A percentile compares a stretch with the other conserved stretches of the same genome.
Evolutionary conservation across 306 rosid species (phyloP).

Genomic region (Glycyrrhiza uralensis): DNA sequence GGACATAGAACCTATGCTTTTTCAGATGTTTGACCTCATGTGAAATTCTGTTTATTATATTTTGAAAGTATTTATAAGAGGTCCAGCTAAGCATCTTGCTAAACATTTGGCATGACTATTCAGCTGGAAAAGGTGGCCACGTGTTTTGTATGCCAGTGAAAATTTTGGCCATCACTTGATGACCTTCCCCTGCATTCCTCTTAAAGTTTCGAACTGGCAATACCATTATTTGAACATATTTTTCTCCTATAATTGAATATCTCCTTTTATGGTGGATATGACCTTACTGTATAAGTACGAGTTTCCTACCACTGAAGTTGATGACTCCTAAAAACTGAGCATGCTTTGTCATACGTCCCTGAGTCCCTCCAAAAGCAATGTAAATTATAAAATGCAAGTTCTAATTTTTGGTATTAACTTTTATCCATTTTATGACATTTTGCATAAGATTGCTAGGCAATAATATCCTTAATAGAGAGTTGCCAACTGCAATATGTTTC

Average conservation of each 20-base stretch:
- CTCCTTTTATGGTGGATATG: not conserved
- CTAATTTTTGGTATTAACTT: not conserved
- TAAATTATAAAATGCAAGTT: slow-evolving; percentile 12
- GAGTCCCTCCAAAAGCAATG: not conserved
- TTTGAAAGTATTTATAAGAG: not conserved
- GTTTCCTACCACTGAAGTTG: slow-evolving; percentile 14
- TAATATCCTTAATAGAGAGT: not conserved
- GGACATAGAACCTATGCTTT: not conserved
- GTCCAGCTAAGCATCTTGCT: not conserved
- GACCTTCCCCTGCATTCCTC: not conserved
- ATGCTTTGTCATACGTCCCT: not conserved
- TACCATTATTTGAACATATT: slow-evolving; percentile 6
- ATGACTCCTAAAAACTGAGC: not conserved
- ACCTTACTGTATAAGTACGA: not conserved
- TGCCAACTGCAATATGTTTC: not conserved
- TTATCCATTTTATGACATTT: not conserved
- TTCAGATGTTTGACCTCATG: not conserved
- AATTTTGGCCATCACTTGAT: not conserved
- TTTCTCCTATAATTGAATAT: not conserved
- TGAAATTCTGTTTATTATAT: not conserved
- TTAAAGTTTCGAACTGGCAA: not conserved
- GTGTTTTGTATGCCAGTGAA: not conserved
- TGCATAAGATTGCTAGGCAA: not conserved
- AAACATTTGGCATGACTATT: not conserved
- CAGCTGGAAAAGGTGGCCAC: not conserved